Evolutionary conservation across 164 flowering plant species (phyloP), one percentile per base, ranked within the genome.

Genomic region (Amborella trichopoda): DNA sequence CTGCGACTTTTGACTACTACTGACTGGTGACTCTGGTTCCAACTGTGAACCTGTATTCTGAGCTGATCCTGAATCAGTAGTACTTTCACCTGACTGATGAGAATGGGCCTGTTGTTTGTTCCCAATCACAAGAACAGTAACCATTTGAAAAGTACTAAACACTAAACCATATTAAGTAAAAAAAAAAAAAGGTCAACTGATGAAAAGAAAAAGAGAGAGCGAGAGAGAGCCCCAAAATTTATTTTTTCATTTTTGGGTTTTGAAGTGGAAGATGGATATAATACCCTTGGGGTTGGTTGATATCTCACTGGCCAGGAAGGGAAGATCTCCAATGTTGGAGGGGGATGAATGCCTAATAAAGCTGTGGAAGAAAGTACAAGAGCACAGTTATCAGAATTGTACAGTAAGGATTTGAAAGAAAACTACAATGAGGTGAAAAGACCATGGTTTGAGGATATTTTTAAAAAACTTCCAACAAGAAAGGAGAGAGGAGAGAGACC

Each of bases 251-350:
- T n/a, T n/a, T n/a, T n/a, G n/a, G n/a, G n/a, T n/a, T n/a, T n/a
- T n/a, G n/a, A n/a, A n/a, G n/a, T n/a, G n/a, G n/a, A 1, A 32
- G 36, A 10, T 32, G 36, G 36, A 32, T 38, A 38, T 22, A 16
- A 41, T 74, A 77, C 81, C 67, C 76, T 62, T 46, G 68, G 70
- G 48, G 77, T 71, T 40, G 72, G 72, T 14, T 77, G 84, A 56
- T 66, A 71, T 68, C 83, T 83, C 56, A 79, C 75, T 70, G 96
- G 94, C 94, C 88, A 83, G 46, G 94, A 73, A 67, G 94, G 96
- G 70, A 88, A 84, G 86, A 88, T 88, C 39, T 84, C 93, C 79
- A 88, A 81, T 53, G 97, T 88, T 38, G 96, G 82, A 52, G 94
- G 83, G 62, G 86, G 77, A 51, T 74, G 72, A 47, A 53, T 70